phyloP scores from a whole-genome alignment of 495 filamentous ascomycete species.

The Neurospora sp. region DNA sequence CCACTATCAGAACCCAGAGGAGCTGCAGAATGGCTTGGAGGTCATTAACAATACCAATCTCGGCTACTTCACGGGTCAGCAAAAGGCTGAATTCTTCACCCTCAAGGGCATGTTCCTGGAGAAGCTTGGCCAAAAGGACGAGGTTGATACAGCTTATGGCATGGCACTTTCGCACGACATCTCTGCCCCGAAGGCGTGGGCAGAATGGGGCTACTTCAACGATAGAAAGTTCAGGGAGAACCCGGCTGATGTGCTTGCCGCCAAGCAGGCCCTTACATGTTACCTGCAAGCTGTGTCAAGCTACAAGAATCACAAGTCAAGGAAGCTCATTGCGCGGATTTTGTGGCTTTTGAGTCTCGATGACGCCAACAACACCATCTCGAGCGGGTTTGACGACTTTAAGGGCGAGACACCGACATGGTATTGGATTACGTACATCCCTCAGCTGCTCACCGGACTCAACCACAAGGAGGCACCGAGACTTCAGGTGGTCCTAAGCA shows the following conservation, averaged over 20 bases:
- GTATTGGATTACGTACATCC: conserved; percentile 99
- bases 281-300: conserved; percentile 93
- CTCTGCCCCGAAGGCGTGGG: conserved; percentile 93
- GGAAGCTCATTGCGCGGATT: conserved; percentile 88
- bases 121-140: conserved; percentile 76
- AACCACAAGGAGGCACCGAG: conserved; percentile 84
- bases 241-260: conserved; percentile 63
- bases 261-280: conserved; percentile 85
- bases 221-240: conserved; percentile 90
- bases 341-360: conserved; percentile 95
- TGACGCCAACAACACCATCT: conserved; percentile 69
- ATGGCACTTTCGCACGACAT: conserved; percentile 92
- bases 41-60: conserved; percentile 99
- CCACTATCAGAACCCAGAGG: conserved; percentile 89
- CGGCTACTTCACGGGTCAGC: conserved; percentile 89
- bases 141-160: conserved; percentile 89
- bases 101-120: conserved; percentile 99
- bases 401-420: conserved; percentile 93
- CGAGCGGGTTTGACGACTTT: conserved; percentile 76
- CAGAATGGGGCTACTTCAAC: conserved; percentile 98
- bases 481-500: conserved; percentile 69
- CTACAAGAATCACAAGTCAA: conserved; percentile 93
- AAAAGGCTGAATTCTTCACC: conserved; percentile 98
- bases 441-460: conserved; percentile 82
- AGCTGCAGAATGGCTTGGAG: conserved; percentile 85